phyloP scores from a whole-genome alignment of 257 asterid genomes.

The Paulownia fortunei region DNA sequence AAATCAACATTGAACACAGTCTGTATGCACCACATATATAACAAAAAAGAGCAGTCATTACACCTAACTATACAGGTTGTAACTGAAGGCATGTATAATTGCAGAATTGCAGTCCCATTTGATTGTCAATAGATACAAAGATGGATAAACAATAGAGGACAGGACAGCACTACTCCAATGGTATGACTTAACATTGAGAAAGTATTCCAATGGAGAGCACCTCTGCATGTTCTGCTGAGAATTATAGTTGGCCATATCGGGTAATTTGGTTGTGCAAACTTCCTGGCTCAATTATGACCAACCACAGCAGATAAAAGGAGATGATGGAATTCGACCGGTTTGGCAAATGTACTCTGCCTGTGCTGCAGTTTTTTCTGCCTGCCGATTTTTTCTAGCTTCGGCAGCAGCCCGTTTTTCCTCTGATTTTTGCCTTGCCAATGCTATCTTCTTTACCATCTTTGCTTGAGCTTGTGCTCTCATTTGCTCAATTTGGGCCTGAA shows the following conservation, averaged over 20 bases:
- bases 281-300: slow-evolving; percentile 54
- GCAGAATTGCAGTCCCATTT: slow-evolving; percentile 32
- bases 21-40: slow-evolving; percentile 5
- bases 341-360: slow-evolving; percentile 81
- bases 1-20: neutral
- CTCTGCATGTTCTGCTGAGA: slow-evolving; percentile 22
- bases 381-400: slow-evolving; percentile 69
- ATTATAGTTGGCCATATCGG: neutral
- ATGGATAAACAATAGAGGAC: slow-evolving; percentile 14
- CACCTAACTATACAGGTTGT: slow-evolving; percentile 39
- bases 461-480: slow-evolving; percentile 87
- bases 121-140: slow-evolving; percentile 23
- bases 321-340: slow-evolving; percentile 82
- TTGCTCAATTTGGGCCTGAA: slow-evolving; percentile 75
- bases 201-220: slow-evolving; percentile 17
- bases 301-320: slow-evolving; percentile 77
- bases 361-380: slow-evolving; percentile 73
- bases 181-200: slow-evolving; percentile 11
- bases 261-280: neutral
- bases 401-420: slow-evolving; percentile 80
- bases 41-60: slow-evolving; percentile 31
- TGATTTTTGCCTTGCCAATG: slow-evolving; percentile 85
- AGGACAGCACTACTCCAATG: slow-evolving; percentile 22
- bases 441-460: slow-evolving; percentile 84
- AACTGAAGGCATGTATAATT: slow-evolving; percentile 40